Percentiles rank a stretch among this genome's conserved stretches.
phyloP scores from a whole-genome alignment of 768 basidiomycete genomes.

The Phallus indusiatus region DNA sequence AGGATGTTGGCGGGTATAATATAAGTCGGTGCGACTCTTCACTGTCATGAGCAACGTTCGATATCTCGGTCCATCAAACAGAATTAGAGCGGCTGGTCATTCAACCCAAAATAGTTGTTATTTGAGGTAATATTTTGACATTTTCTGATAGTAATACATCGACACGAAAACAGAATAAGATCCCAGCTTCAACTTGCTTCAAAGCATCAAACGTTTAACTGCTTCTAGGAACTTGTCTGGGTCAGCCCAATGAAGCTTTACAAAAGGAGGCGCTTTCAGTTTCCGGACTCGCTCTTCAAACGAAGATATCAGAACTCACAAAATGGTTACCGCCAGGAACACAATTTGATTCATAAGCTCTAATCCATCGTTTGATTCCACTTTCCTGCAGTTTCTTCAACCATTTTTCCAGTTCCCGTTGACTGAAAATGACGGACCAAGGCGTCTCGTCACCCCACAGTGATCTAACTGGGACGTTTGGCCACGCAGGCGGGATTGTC shows the following conservation, averaged over 20 bases:
- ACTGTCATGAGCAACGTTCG: no score
- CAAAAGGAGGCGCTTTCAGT: not conserved
- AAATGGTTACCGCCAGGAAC: not conserved
- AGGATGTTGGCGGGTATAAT: no score
- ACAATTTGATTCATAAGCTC: not conserved
- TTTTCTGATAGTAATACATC: no score
- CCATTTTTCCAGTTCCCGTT: not conserved
- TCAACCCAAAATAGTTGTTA: no score
- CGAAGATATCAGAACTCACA: not conserved
- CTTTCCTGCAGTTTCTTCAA: not conserved
- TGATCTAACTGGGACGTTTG: not conserved
- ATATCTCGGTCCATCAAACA: no score
- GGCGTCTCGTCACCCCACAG: slow-evolving; percentile 1
- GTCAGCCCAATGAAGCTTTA: slow-evolving; percentile 3
- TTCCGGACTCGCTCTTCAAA: not conserved
- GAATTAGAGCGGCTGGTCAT: no score
- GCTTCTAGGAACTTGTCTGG: not conserved
- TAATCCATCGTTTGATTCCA: not conserved
- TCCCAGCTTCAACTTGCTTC: not conserved
- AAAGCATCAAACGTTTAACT: not conserved
- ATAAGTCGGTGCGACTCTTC: no score
- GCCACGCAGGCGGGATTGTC: not conserved
- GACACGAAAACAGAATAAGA: no score
- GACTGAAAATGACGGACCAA: not conserved
- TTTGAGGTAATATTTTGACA: no score